Evolutionary conservation across 306 rosid genomes (phyloP).

Genomic region (Malus domestica): DNA sequence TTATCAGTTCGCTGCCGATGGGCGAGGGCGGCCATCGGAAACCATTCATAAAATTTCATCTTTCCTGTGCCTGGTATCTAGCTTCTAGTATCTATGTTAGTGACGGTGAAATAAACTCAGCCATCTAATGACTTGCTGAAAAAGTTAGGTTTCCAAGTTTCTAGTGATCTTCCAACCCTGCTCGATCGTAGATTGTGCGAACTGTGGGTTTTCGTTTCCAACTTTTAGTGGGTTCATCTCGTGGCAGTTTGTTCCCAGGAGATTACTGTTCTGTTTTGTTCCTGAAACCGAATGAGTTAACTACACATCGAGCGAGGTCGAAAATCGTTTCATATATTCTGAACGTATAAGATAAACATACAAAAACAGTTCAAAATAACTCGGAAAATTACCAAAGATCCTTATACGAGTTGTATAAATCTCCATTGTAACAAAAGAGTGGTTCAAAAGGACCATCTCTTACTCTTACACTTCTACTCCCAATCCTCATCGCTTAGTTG

Average conservation of each 20-base stretch:
- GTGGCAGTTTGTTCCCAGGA: not conserved
- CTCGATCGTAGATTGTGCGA: not conserved
- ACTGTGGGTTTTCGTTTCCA: not conserved
- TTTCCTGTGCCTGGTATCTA: not conserved
- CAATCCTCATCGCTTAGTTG: constrained; percentile 73
- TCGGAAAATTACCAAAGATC: constrained; percentile 3
- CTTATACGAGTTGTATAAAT: not conserved
- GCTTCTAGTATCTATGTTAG: not conserved
- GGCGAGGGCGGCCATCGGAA: too few species aligned
- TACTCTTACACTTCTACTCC: constrained; percentile 39
- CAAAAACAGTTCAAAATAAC: not conserved
- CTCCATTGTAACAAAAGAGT: constrained; percentile 19
- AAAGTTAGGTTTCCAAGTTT: not conserved
- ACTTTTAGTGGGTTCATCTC: not conserved
- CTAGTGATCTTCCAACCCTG: not conserved
- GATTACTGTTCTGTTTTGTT: too few species aligned
- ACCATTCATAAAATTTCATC: not conserved
- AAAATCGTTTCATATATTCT: not conserved
- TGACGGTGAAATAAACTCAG: not conserved
- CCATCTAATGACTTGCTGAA: not conserved
- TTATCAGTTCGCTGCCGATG: too few species aligned
- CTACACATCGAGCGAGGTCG: not conserved
- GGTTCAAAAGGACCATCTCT: not conserved
- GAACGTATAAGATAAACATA: not conserved
- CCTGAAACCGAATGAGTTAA: not conserved